These are phyloP conservation scores for Leccinum subfulvum DNA, from an alignment of 1,284 basidiomycete genomes.

Conservation along the genomic window DNA sequence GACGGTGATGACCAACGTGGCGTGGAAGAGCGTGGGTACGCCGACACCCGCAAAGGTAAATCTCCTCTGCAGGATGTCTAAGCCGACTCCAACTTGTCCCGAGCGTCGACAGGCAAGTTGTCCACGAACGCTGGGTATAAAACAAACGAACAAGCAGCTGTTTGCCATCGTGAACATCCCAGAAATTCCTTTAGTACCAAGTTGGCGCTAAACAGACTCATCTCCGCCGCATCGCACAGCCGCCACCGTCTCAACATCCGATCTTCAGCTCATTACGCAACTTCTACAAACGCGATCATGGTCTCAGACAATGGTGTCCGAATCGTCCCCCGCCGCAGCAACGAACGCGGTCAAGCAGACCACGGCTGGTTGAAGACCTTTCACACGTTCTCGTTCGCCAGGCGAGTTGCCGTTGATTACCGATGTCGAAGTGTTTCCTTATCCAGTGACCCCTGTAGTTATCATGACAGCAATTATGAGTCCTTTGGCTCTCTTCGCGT, in stretches of 20 bases:
- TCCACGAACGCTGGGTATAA: slow-evolving; percentile 20
- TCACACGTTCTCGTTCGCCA: slow-evolving; percentile 84
- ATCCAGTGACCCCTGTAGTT: slow-evolving; percentile 39
- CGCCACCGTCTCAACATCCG: neutral
- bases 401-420: slow-evolving; percentile 34
- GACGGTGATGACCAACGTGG: neutral
- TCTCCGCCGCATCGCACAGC: slow-evolving; percentile 2
- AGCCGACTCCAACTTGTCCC: slow-evolving; percentile 9
- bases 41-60: slow-evolving; percentile 26
- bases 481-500: slow-evolving; percentile 67
- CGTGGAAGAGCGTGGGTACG: slow-evolving; percentile 30
- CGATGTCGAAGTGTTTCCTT: neutral
- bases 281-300: slow-evolving; percentile 16
- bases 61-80: slow-evolving; percentile 10
- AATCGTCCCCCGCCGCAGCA: slow-evolving; percentile 56
- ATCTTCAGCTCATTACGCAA: neutral
- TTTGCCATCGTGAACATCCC: neutral
- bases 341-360: slow-evolving; percentile 76
- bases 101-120: neutral
- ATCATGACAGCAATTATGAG: slow-evolving; percentile 58
- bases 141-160: neutral
- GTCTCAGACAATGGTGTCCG: slow-evolving; percentile 31
- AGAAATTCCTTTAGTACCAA: slow-evolving; percentile 13
- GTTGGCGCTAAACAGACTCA: slow-evolving; percentile 1
- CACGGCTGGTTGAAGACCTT: slow-evolving; percentile 92